Evolutionary conservation across 495 filamentous ascomycete species (phyloP).

Genomic region (Daldinia caldariorum): DNA sequence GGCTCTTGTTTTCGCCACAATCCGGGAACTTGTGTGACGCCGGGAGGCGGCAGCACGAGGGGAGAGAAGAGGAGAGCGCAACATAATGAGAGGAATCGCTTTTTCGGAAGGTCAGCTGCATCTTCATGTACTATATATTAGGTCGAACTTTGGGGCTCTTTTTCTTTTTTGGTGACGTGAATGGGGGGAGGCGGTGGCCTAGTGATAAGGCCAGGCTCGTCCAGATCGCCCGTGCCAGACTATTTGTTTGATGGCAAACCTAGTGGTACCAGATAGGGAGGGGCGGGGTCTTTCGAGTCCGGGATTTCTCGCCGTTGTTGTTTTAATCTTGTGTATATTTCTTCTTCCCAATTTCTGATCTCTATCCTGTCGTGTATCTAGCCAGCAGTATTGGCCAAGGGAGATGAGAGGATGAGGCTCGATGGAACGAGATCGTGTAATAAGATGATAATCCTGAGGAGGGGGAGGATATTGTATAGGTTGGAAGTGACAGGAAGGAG

Average conservation of each 20-base stretch:
- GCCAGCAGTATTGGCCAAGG: constrained; percentile 27
- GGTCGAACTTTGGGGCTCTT: constrained; percentile 23
- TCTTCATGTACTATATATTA: constrained; percentile 45
- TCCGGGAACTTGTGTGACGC: constrained; percentile 36
- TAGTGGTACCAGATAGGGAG: constrained; percentile 31
- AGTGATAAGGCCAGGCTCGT: constrained; percentile 19
- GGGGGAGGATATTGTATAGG: constrained; percentile 33
- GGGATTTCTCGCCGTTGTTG: constrained; percentile 30
- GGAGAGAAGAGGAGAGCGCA: constrained; percentile 34
- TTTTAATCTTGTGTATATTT: constrained; percentile 43
- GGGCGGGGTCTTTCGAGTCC: constrained; percentile 35
- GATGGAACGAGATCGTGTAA: constrained; percentile 39
- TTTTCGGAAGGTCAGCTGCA: constrained; percentile 30
- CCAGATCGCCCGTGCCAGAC: constrained; percentile 23
- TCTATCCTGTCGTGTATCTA: constrained; percentile 33
- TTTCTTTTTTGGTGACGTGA: constrained; percentile 27
- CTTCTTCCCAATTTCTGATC: constrained; percentile 36
- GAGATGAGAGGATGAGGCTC: constrained; percentile 20
- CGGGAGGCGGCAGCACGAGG: constrained; percentile 44
- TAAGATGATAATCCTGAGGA: constrained; percentile 33
- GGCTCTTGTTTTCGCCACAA: constrained; percentile 39
- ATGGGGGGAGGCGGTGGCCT: constrained; percentile 11
- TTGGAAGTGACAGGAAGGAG: constrained; percentile 17
- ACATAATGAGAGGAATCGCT: constrained; percentile 41
- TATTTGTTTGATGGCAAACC: constrained; percentile 37